Base-by-base conservation (phyloP, 2,329 filamentous ascomycete genomes). In the Canariomyces notabilis region DNA sequence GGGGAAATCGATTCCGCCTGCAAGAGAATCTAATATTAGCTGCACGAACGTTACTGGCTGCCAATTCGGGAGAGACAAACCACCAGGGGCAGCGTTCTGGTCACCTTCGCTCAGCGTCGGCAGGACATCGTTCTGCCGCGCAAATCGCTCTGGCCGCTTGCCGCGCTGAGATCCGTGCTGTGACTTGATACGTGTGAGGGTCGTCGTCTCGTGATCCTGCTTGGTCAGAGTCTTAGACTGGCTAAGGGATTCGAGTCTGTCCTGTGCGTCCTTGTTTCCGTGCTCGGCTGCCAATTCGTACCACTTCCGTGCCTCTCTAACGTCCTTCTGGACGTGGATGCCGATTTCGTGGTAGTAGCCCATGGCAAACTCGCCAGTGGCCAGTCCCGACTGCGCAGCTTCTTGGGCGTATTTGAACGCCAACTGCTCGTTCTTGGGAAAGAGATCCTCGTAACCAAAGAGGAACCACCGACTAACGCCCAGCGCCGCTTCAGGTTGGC, bases 401-500 rank as follows among this genome's bases (percentile, higher is more conserved):
- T 91, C 80, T 58, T 91, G 81, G 1, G 93, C 93, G 61, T 95
- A 97, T 42, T 82, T 85, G 67, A 87, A 98, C 6, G 93, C 91
- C 39, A 97, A 71, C 62, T 91, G 86, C 67, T 98, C 93, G 60
- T 96, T 97, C 75, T 97, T 97, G 50, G 87, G 80, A 61, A 98
- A 96, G 6, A 94, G 76, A 18, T 85, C 85, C 56, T 97, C 91
- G 55, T 93, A 90, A 2, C 93, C 93, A 60, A 95, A 97, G 21
- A 98, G 75, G 63, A 97, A 98, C 93, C 93, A 98, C 67, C 95
- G 93, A 67, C 91, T 97, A 51, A 98, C 89, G 21, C 91, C 89
- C 68, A 98, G 86, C 50, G 95, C 89, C 0, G 91, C 93, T 64
- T 98, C 93, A 0, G 89, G 76, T 59, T 97, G 89, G 15, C 90